These are phyloP conservation scores for Aspergillus transmontanensis DNA, from an alignment of 2,329 filamentous ascomycete genomes.

Conservation along the genomic window DNA sequence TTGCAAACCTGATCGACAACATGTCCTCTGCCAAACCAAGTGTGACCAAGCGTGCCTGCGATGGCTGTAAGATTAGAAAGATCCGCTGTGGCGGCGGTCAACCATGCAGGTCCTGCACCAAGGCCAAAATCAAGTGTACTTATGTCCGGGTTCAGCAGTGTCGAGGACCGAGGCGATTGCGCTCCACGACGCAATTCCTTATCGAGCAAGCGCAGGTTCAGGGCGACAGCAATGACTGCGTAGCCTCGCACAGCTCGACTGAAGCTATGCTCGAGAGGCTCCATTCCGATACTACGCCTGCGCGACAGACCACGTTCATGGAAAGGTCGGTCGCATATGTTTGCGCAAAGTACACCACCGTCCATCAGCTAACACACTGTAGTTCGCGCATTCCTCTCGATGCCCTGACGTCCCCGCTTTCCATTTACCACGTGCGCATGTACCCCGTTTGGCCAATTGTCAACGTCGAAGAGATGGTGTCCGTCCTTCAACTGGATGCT, in stretches of 20 bases:
- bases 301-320: too few species aligned
- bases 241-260: background rate
- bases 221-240: background rate
- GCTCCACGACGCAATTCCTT: constrained; percentile 22
- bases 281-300: background rate
- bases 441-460: constrained; percentile 58
- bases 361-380: background rate
- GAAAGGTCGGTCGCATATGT: background rate
- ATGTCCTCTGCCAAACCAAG: constrained; percentile 16
- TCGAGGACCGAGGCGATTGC: constrained; percentile 50
- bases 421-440: constrained; percentile 53
- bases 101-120: constrained; percentile 51
- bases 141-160: constrained; percentile 50
- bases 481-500: constrained; percentile 36
- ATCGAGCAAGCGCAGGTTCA: constrained; percentile 24
- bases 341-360: background rate
- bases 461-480: constrained; percentile 47
- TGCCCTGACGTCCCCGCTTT: constrained; percentile 37
- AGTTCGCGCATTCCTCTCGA: constrained; percentile 21
- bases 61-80: constrained; percentile 58
- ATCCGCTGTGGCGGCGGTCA: constrained; percentile 53
- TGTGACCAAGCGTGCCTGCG: constrained; percentile 49
- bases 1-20: background rate
- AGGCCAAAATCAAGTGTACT: constrained; percentile 53
- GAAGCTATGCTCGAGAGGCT: background rate